phyloP scores from a whole-genome alignment of 2,329 filamentous ascomycete species.

The Beauveria caledonica region DNA sequence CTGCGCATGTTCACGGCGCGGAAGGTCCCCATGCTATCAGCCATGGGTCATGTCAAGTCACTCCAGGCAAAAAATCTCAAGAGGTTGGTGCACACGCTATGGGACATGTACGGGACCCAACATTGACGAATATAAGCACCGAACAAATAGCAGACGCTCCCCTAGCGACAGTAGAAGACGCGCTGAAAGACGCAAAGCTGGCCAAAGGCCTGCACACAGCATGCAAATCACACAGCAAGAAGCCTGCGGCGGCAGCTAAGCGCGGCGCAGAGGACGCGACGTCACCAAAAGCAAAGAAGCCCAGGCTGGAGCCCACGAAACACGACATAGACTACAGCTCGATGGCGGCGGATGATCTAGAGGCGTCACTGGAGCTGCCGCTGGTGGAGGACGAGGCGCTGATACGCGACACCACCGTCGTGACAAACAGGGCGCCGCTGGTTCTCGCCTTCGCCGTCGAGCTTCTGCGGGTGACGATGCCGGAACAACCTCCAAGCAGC shows the following conservation, averaged over 20 bases:
- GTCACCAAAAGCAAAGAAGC: constrained; percentile 22
- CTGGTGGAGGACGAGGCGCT: constrained; percentile 47
- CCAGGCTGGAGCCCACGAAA: constrained; percentile 25
- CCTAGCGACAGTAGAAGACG: constrained; percentile 34
- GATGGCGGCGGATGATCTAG: constrained; percentile 48
- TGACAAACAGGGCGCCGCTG: constrained; percentile 75
- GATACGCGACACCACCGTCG: constrained; percentile 49
- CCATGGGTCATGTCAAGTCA: constrained; percentile 50
- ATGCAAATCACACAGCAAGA: constrained; percentile 45
- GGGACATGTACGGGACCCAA: neutral
- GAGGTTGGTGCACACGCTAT: constrained; percentile 38
- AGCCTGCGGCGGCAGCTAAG: constrained; percentile 18
- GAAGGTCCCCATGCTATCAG: constrained; percentile 50
- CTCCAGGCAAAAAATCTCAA: constrained; percentile 46
- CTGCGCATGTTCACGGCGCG: constrained; percentile 51
- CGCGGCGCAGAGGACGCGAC: constrained; percentile 19
- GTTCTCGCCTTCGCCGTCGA: constrained; percentile 73
- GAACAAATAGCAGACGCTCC: constrained; percentile 45
- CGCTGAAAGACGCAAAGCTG: constrained; percentile 39
- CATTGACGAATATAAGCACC: constrained; percentile 30
- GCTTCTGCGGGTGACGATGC: constrained; percentile 71
- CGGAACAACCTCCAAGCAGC: constrained; percentile 77
- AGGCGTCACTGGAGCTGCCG: constrained; percentile 54
- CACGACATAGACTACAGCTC: constrained; percentile 31
- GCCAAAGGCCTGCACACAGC: constrained; percentile 44